phyloP scores from a whole-genome alignment of 2,329 filamentous ascomycete genomes.

The Colletotrichum sp. region DNA sequence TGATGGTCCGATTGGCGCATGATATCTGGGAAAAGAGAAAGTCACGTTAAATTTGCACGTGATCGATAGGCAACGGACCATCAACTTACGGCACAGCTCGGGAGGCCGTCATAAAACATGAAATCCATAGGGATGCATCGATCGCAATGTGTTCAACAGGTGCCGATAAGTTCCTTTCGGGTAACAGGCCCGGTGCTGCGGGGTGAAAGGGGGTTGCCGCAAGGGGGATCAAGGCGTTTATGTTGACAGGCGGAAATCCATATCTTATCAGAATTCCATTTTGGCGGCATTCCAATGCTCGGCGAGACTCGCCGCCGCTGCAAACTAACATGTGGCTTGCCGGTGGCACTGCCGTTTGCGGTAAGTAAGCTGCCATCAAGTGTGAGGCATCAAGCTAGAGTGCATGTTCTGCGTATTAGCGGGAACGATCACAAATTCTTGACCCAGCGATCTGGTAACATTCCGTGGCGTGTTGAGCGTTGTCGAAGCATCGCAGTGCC shows the following conservation, averaged over 20 bases:
- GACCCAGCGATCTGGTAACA: background rate
- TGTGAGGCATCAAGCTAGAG: background rate
- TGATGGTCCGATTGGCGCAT: background rate
- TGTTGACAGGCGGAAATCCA: background rate
- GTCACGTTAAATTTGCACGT: background rate
- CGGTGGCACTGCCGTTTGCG: background rate
- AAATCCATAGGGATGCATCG: background rate
- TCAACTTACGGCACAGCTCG: background rate
- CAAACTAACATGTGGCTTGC: background rate
- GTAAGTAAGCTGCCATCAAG: background rate
- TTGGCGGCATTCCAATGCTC: background rate
- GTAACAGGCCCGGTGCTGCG: background rate
- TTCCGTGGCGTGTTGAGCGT: background rate
- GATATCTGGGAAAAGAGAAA: background rate
- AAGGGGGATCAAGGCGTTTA: background rate
- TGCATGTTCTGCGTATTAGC: background rate
- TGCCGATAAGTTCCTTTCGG: background rate
- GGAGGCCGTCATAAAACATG: background rate
- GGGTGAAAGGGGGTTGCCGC: background rate
- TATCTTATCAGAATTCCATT: background rate
- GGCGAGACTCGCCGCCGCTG: background rate
- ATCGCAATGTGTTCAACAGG: background rate
- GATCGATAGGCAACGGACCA: fast-evolving
- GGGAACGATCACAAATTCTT: background rate
- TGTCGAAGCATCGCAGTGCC: background rate